Percentiles rank a stretch among this genome's conserved stretches.
These are phyloP conservation scores for Aegilops bicornis DNA, from an alignment of 176 grass and related monocot genomes.

Conservation along the genomic window DNA sequence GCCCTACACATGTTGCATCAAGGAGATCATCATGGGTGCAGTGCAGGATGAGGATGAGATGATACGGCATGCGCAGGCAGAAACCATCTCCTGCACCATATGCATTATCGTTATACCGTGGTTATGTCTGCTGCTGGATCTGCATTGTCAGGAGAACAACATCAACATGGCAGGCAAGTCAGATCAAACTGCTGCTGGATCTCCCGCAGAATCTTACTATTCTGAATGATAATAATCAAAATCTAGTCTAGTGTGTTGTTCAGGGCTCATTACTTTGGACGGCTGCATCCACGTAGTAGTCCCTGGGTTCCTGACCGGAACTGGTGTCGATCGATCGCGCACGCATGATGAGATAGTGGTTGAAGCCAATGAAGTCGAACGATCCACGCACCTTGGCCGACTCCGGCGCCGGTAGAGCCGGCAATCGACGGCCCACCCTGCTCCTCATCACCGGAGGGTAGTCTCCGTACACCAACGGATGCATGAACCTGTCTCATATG, in stretches of 20 bases:
- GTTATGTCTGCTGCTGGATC: too few species aligned
- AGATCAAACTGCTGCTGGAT: too few species aligned
- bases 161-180: too few species aligned
- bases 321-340: neutral
- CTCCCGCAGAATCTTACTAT: neutral
- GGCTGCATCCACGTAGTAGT: constrained; percentile 64
- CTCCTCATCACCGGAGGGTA: constrained; percentile 77
- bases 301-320: constrained; percentile 27
- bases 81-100: too few species aligned
- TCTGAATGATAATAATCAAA: too few species aligned
- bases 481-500: constrained; percentile 46
- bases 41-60: too few species aligned
- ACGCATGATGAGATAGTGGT: constrained; percentile 53
- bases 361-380: constrained; percentile 82
- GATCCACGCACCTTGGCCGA: constrained; percentile 51
- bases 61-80: too few species aligned
- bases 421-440: constrained; percentile 54
- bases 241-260: too few species aligned
- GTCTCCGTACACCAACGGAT: constrained; percentile 66
- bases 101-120: too few species aligned
- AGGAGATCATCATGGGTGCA: too few species aligned
- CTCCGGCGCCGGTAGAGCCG: constrained; percentile 42
- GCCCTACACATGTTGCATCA: neutral
- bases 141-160: too few species aligned
- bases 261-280: constrained; percentile 17